Evolutionary conservation across 805 yeast species (phyloP).

Genomic region (Kazachstania martiniae): DNA sequence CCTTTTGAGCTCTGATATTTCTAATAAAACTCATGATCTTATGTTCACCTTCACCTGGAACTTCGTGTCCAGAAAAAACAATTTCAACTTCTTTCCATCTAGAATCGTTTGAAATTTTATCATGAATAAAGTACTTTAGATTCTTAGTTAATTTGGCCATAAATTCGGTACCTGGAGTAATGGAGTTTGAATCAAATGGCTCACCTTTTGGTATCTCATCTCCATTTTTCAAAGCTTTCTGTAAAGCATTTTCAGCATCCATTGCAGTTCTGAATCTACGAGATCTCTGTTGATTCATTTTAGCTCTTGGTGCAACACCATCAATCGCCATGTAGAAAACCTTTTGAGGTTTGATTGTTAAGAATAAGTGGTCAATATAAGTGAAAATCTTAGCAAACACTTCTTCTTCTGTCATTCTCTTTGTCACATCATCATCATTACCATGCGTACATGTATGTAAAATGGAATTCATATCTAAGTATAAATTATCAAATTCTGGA

Average conservation of each 20-base stretch:
- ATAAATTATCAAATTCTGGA: conserved; percentile 90
- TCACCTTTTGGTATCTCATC: conserved; percentile 62
- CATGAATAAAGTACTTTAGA: conserved; percentile 77
- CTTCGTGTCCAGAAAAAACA: conserved; percentile 85
- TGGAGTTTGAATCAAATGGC: conserved; percentile 84
- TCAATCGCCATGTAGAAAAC: conserved; percentile 94
- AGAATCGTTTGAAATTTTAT: conserved; percentile 76
- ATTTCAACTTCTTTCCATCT: conserved; percentile 74
- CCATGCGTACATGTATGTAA: conserved; percentile 89
- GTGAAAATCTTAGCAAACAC: conserved; percentile 88
- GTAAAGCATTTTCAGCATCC: conserved; percentile 75
- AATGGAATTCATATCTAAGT: conserved; percentile 96
- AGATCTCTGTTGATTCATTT: conserved; percentile 95
- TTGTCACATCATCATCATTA: conserved; percentile 50
- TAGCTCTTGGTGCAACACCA: conserved; percentile 98
- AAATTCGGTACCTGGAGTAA: conserved; percentile 95
- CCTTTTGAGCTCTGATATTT: conserved; percentile 59
- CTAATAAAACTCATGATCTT: conserved; percentile 91
- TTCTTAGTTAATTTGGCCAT: conserved; percentile 82
- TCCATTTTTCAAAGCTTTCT: conserved; percentile 65
- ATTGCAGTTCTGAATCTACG: conserved; percentile 90
- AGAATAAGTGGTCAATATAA: conserved; percentile 88
- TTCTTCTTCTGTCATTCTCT: conserved; percentile 75
- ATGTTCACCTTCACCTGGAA: conserved; percentile 98
- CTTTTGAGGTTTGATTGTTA: conserved; percentile 75